phyloP scores from a whole-genome alignment of 495 filamentous ascomycete species.

The Tuber umbilicatum region DNA sequence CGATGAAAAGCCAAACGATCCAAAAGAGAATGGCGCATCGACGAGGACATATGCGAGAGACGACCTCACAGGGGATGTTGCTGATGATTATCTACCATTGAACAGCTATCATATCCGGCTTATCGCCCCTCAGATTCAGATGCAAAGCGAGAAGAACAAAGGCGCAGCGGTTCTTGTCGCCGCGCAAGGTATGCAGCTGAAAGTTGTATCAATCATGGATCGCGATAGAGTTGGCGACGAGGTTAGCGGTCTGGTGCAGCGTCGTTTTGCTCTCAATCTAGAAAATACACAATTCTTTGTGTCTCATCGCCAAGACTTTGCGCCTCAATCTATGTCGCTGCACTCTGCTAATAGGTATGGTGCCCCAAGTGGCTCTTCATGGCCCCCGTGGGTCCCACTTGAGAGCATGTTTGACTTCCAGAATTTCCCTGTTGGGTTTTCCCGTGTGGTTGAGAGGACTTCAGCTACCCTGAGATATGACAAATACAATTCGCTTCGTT shows the following conservation, averaged over 20 bases:
- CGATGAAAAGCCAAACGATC: slow-evolving; percentile 50
- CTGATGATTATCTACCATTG: slow-evolving; percentile 83
- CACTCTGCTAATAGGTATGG: slow-evolving; percentile 93
- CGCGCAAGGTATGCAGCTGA: slow-evolving; percentile 92
- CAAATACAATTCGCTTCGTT: slow-evolving; percentile 92
- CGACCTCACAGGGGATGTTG: slow-evolving; percentile 65
- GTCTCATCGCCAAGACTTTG: slow-evolving; percentile 81
- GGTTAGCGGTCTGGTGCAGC: slow-evolving; percentile 89
- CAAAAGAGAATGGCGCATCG: slow-evolving; percentile 20
- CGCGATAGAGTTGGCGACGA: slow-evolving; percentile 85
- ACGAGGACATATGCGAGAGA: slow-evolving; percentile 47
- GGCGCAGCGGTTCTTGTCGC: slow-evolving; percentile 89
- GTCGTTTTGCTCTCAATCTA: slow-evolving; percentile 86
- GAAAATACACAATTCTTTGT: slow-evolving; percentile 98
- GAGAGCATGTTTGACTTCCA: slow-evolving; percentile 98
- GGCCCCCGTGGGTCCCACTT: slow-evolving; percentile 96
- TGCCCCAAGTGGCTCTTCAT: slow-evolving; percentile 71
- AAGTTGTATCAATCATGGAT: slow-evolving; percentile 95
- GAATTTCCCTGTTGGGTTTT: slow-evolving; percentile 87
- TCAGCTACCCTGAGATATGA: slow-evolving; percentile 90
- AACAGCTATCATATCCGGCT: slow-evolving; percentile 91
- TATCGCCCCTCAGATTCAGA: slow-evolving; percentile 92
- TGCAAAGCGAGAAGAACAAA: slow-evolving; percentile 95
- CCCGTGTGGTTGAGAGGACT: slow-evolving; percentile 86
- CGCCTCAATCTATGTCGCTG: slow-evolving; percentile 71